These are phyloP conservation scores for Sclerotinia spermophila DNA, from an alignment of 2,329 filamentous ascomycete species.

Conservation along the genomic window DNA sequence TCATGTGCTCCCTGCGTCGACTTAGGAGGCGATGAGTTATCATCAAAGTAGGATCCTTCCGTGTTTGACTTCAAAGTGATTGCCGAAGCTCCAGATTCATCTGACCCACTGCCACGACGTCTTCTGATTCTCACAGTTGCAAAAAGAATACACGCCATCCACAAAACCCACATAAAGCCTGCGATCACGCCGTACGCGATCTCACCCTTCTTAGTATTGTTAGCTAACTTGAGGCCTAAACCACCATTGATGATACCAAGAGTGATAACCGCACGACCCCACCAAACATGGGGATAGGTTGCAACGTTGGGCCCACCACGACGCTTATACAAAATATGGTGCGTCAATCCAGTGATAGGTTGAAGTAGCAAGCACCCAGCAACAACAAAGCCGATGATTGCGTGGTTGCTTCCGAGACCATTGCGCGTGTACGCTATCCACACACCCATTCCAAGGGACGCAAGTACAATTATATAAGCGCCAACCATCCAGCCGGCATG, in stretches of 20 bases:
- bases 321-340: constrained; percentile 51
- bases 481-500: constrained; percentile 56
- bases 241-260: constrained; percentile 63
- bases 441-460: constrained; percentile 56
- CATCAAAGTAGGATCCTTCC: constrained; percentile 2
- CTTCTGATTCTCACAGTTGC: constrained; percentile 12
- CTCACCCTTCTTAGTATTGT: constrained; percentile 41
- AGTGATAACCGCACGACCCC: constrained; percentile 54
- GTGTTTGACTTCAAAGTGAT: background rate
- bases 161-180: constrained; percentile 47
- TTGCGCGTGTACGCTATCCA: constrained; percentile 36
- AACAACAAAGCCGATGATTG: constrained; percentile 53
- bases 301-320: constrained; percentile 46
- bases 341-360: constrained; percentile 53
- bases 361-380: constrained; percentile 52
- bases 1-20: background rate
- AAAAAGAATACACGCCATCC: constrained; percentile 39
- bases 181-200: constrained; percentile 57
- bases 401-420: constrained; percentile 41
- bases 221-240: constrained; percentile 52
- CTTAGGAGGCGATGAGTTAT: background rate
- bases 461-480: constrained; percentile 55
- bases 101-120: background rate
- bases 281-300: constrained; percentile 56
- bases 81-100: background rate